Base-by-base conservation (phyloP, 2,329 filamentous ascomycete species). In the Monilinia fructigena region DNA sequence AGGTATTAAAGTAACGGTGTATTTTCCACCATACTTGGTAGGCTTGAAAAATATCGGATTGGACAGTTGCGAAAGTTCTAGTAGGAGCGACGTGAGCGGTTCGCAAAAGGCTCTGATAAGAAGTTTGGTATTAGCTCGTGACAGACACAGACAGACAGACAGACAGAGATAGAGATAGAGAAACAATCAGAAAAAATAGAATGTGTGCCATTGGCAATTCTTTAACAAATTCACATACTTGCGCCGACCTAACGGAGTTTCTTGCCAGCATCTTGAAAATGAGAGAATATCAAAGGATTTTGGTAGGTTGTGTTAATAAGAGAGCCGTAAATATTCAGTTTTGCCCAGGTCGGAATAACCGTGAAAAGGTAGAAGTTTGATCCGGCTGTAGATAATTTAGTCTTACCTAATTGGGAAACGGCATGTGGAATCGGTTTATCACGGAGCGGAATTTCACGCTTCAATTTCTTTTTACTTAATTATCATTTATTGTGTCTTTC, bases 21-120 rank as follows among this genome's bases (percentile, higher is more conserved):
- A 99, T 85, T 98, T 99, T 83, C 94, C 92, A 80, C 95, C 95
- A 80, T 93, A 98, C 69, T 76, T 76, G n/a, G 86, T 98, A 95
- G 83, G 94, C 93, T 97, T 97, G 87, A 98, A 97, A 97, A 82
- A 98, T 94, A 81, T 98, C 95, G 79, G 90, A 90, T 81, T 93
- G 88, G 75, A 97, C 84, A 71, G 92, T 96, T 75, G 92, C 92
- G 79, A 93, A 89, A 63, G 74, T 69, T 68, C 71, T 71, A 28
- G 73, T 70, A 42, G 74, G 68, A 68, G 71, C 70, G 28, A 63
- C 50, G 68, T 72, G 69, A 67, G 72, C 70, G 61, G 71, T 68
- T 72, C 72, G 74, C 68, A 76, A 70, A 75, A 76, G 72, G 72
- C 73, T 74, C 74, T 77, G 72, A 73, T 74, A 72, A 74, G 68